Percentiles rank a stretch among this genome's conserved stretches.
Evolutionary conservation across 192 early-diverging fungal genomes (phyloP).

Genomic region (Coemansia sp.): DNA sequence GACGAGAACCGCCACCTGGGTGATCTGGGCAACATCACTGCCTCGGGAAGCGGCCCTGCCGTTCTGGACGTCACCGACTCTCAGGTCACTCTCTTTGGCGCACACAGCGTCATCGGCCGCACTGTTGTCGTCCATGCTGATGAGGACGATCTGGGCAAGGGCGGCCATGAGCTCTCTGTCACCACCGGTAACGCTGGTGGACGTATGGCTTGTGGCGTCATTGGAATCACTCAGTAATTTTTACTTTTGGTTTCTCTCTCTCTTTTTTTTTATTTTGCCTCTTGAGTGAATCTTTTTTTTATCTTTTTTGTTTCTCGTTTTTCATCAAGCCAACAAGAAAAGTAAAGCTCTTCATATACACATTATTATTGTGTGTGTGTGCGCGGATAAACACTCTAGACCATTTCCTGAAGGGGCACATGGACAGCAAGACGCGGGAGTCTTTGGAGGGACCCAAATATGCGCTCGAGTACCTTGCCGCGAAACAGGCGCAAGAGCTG

Average conservation of each 20-base stretch:
- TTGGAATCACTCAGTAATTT: constrained; percentile 63
- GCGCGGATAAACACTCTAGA: too few species aligned
- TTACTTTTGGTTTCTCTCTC: constrained; percentile 19
- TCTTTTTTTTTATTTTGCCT: not conserved
- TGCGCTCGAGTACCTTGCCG: constrained; percentile 22
- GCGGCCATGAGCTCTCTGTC: constrained; percentile 67
- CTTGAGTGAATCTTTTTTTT: constrained; percentile 4
- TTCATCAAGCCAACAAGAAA: not conserved
- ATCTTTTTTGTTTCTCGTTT: too few species aligned
- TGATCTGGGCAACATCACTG: constrained; percentile 85
- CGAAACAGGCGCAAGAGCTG: constrained; percentile 19
- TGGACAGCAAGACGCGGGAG: constrained; percentile 14
- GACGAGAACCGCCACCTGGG: constrained; percentile 76
- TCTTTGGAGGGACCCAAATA: constrained; percentile 16
- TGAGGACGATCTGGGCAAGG: constrained; percentile 83
- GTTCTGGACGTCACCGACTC: constrained; percentile 57
- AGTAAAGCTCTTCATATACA: not conserved
- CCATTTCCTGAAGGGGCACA: not conserved
- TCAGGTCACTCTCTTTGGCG: constrained; percentile 73
- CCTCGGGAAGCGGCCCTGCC: constrained; percentile 58
- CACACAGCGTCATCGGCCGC: constrained; percentile 74
- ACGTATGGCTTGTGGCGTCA: constrained; percentile 87
- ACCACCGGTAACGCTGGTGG: constrained; percentile 87
- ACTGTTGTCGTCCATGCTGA: constrained; percentile 82
- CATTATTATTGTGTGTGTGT: too few species aligned